Evolutionary conservation across 2,329 filamentous ascomycete genomes (phyloP), one percentile per base, ranked within the genome.

Genomic region (Colletotrichum chlorophyti): DNA sequence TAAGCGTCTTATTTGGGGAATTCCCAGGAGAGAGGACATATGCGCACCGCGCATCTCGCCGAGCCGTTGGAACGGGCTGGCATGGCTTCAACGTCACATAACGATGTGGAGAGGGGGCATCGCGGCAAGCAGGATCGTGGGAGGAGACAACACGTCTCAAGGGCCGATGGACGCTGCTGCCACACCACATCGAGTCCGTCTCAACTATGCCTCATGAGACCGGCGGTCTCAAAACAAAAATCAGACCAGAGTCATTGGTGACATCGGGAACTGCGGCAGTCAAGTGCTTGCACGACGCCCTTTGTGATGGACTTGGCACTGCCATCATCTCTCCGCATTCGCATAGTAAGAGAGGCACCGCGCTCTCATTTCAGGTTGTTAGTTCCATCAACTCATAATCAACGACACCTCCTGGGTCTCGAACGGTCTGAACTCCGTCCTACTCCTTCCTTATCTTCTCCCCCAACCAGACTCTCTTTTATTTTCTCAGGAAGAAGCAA

Each of bases 151-250:
- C 31, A n/a, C 32, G 19, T 35, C 23, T 27, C 41, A 17, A 19
- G 3, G 5, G 17, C n/a, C 14, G 11, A 31, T 6, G 17, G 42
- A n/a, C 34, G 17, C 17, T 42, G 15, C 32, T 32, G 24, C 32
- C 55, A 55, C 31, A 45, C 32, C 42, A 26, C 35, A 34, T 45
- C 32, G 17, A 40, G 38, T 17, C 51, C 51, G 51, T 59, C 51
- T 55, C 55, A 55, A 59, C 55, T 59, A 21, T 59, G 55, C 55
- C 38, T 55, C 55, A 55, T 45, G 38, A 49, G 23, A 23, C 29
- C 51, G 32, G 26, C 43, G 14, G n/a, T 43, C 8, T 38, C 38
- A 45, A 17, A 34, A 11, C 37, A 45, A 17, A 34, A 11, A 38
- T 49, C 43, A 29, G 51, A 43, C 35, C 27, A 23, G 42, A n/a